Percentiles rank a stretch among this genome's conserved stretches.
Conservation (phyloP, 352 stramenopile species). For the Globisporangium recalcitrans region DNA sequence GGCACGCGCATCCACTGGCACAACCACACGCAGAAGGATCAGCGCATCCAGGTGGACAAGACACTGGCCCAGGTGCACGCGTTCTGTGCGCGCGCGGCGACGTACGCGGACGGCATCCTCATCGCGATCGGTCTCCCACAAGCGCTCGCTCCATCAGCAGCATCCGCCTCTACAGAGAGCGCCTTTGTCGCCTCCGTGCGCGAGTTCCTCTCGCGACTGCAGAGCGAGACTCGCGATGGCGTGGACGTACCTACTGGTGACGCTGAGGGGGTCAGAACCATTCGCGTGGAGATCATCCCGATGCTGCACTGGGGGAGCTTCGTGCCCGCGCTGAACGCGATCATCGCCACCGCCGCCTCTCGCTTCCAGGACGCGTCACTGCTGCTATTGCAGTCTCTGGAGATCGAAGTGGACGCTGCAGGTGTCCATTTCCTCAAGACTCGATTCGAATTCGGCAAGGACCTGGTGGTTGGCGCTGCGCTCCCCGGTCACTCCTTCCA, state of each 20-base stretch:
- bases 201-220: conserved; percentile 34
- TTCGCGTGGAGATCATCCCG: conserved; percentile 70
- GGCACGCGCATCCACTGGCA: conserved; percentile 67
- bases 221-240: conserved; percentile 18
- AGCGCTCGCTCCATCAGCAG: conserved; percentile 1
- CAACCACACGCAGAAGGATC: conserved; percentile 38
- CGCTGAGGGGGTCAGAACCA: neutral
- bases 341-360: conserved; percentile 72
- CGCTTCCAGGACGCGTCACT: conserved; percentile 39
- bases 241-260: neutral
- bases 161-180: conserved; percentile 2
- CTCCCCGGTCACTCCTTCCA: conserved; percentile 78
- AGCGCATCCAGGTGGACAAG: conserved; percentile 39
- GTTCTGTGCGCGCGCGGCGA: conserved; percentile 45
- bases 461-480: conserved; percentile 89
- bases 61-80: conserved; percentile 37
- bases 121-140: conserved; percentile 50
- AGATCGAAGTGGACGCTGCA: conserved; percentile 64
- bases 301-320: conserved; percentile 94
- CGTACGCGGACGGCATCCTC: conserved; percentile 46
- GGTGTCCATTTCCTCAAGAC: conserved; percentile 54
- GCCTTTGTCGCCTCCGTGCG: conserved; percentile 38
- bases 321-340: conserved; percentile 92
- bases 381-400: conserved; percentile 90
- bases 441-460: conserved; percentile 57